A percentile compares a stretch with the other conserved stretches of the same genome.
phyloP scores from a whole-genome alignment of 192 early-diverging fungal species.

The Coemansia sp. region DNA sequence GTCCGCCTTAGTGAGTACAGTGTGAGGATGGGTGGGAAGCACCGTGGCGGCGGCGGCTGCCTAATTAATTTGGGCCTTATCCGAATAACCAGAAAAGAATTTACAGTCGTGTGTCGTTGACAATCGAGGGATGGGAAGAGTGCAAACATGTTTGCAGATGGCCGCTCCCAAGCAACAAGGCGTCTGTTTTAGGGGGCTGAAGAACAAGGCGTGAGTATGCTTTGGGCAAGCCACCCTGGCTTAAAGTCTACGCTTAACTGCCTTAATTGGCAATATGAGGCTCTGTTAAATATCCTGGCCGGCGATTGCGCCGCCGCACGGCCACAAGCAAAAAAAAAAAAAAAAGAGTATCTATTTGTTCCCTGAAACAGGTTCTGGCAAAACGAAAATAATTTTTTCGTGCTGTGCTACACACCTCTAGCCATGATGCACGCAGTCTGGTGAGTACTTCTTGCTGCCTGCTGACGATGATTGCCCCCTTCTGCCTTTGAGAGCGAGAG shows the following conservation, averaged over 20 bases:
- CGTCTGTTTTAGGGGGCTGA: conserved; percentile 1
- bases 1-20: not conserved
- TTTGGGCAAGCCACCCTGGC: not conserved
- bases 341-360: not conserved
- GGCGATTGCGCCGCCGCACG: conserved; percentile 1
- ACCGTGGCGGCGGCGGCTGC: not conserved
- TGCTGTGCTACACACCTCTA: not conserved
- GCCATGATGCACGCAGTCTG: conserved; percentile 2
- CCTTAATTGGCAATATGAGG: not conserved
- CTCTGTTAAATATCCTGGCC: conserved; percentile 1
- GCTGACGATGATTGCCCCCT: not conserved
- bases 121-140: not conserved
- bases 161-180: not conserved
- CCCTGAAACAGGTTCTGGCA: conserved; percentile 3
- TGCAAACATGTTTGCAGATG: not conserved
- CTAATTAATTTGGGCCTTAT: conserved; percentile 3
- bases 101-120: not conserved
- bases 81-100: not conserved
- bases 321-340: not conserved
- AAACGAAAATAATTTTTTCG: not conserved
- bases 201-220: not conserved
- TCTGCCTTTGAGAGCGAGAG: not conserved
- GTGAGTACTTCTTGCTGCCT: conserved; percentile 1
- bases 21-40: not conserved
- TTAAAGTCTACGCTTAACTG: not conserved